Base-by-base conservation (phyloP, 768 basidiomycete genomes). In the Auricularia sp. region DNA sequence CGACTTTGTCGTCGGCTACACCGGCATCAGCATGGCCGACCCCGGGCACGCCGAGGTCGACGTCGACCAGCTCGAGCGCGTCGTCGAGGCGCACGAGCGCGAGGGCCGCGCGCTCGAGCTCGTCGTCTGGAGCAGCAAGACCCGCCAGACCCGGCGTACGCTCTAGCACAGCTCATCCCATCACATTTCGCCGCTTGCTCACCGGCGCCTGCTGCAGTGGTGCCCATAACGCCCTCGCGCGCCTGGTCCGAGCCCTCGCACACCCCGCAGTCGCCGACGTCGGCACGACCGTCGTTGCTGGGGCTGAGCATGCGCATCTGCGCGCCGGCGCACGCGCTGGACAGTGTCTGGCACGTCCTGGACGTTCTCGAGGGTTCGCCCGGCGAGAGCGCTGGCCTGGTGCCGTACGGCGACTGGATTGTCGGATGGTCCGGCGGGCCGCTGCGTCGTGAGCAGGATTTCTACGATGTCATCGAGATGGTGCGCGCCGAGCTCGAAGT, bases 331-430 rank as follows among this genome's bases (percentile, higher is more conserved):
- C 80, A 83, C 62, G 90, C 96, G 16, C 79, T 92, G 21, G 94
- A 98, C 71, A 92, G 90, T 67, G 94, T 99, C 4, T 99, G 97
- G 95, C 97, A 98, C 75, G 94, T 99, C 47, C 80, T 99, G 59
- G 97, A 99, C 72, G 94, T 99, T 13, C 77, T 96, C 47, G 96
- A 99, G 74, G 96, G 94, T n/a, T 92, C 89, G 67, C 97, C 97
- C 4, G 97, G 96, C 8, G 95, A 98, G 78, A 92, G 89, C 71
- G 94, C 94, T 3, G 96, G 95, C 3, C 84, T 98, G 10, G 97
- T 99, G 21, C 96, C 96, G 0, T 96, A 92, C 78, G 82, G 83
- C 36, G 84, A 86, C 74, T 87, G 84, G 78, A 85, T 86, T 69
- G 79, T 88, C 71, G 96, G 96, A 18, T 99, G 96, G 91, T 92